Evolutionary conservation across 257 asterid species (phyloP), one percentile per base, ranked within the genome.

Genomic region (Lavandula angustifolia): DNA sequence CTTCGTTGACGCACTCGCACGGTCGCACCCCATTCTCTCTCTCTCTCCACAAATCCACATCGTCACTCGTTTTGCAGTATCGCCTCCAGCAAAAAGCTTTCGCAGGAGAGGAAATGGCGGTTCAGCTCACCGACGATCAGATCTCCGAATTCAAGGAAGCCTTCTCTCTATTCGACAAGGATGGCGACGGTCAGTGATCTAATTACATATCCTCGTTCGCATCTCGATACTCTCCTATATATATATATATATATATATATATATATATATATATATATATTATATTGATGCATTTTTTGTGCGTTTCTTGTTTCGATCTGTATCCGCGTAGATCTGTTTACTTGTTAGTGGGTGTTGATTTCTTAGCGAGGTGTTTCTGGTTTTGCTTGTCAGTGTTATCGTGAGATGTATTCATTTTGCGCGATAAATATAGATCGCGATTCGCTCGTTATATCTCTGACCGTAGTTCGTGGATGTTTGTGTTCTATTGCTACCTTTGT

Each of bases 91-190:
- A 57, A 56, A 44, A 68, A 71, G 74, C 74, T 53, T 37, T 63
- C 18, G 0, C 33, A 53, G 40, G 50, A 53, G 35, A 56, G 60
- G 56, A 55, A 69, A 79, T 79, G 81, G 81, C 71, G 77, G 75
- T 69, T 73, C 79, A 73, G 79, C 70, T 79, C 34, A 76, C 81
- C 53, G 75, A 73, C 46, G 79, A 73, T 61, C 84, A 79, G 81
- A 69, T 75, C 79, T 75, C 79, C 33, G 79, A 79, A 66, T 79
- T 79, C 73, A 79, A 76, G 79, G 84, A 79, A 62, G 84, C 84
- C 6, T 79, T 79, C 67, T 62, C 81, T 48, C 79, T 79, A 27
- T 79, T 79, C 67, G 84, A 79, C 76, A 79, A 79, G 74, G 78
- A 79, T 60, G 83, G 80, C 53, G 78, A 79, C 57, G 83, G 83